Evolutionary conservation across 176 grass and related monocot species (phyloP).

Genomic region (Phoenix dactylifera): DNA sequence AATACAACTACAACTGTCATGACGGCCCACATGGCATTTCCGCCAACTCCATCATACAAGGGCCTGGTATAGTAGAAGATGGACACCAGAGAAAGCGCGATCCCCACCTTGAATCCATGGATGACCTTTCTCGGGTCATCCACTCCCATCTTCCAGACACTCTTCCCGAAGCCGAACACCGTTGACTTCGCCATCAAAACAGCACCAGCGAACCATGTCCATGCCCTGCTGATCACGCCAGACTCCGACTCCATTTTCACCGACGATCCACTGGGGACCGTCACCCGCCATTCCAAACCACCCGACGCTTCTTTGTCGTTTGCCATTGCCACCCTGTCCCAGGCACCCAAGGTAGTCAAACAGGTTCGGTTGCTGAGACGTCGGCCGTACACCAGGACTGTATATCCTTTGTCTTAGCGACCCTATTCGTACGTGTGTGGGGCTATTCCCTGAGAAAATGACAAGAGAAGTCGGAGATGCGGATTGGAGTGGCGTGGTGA

Average conservation of each 20-base stretch:
- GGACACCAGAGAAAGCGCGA: constrained; percentile 48
- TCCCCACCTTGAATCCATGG: constrained; percentile 50
- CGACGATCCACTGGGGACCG: constrained; percentile 39
- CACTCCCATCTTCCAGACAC: constrained; percentile 32
- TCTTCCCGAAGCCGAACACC: constrained; percentile 17
- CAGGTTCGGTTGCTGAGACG: too few relatives aligned
- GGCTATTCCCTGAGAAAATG: too few relatives aligned
- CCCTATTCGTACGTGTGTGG: too few relatives aligned
- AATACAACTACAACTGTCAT: constrained; percentile 65
- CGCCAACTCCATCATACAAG: constrained; percentile 53
- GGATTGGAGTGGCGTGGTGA: too few relatives aligned
- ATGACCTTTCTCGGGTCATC: constrained; percentile 56
- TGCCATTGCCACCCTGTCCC: constrained; percentile 29
- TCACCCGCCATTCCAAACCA: constrained; percentile 44
- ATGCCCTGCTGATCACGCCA: background rate
- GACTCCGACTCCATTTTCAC: constrained; percentile 31
- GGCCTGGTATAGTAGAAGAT: constrained; percentile 62
- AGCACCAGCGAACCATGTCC: constrained; percentile 16
- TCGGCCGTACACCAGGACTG: too few relatives aligned
- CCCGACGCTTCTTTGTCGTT: background rate
- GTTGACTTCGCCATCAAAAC: background rate
- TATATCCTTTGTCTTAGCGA: too few relatives aligned
- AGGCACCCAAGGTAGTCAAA: background rate
- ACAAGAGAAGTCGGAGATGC: too few relatives aligned
- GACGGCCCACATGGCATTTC: constrained; percentile 59